Conservation (phyloP, 108 stramenopile genomes). For the Skeletonema tropicum region DNA sequence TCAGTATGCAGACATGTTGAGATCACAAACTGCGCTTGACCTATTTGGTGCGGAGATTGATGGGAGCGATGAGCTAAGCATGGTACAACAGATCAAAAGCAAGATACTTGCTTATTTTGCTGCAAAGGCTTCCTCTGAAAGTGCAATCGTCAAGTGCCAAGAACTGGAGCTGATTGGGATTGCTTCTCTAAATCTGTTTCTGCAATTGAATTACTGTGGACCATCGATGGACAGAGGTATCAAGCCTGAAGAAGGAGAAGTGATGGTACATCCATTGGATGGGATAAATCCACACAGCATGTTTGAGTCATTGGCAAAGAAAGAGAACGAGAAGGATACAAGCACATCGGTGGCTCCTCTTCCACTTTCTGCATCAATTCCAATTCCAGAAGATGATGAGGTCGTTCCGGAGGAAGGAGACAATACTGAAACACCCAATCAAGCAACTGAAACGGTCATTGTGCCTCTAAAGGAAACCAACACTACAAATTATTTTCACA, state of each 20-base stretch:
- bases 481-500: conserved; percentile 58
- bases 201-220: conserved; percentile 88
- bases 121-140: conserved; percentile 10
- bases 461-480: conserved; percentile 20
- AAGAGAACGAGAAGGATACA: conserved; percentile 15
- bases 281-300: conserved; percentile 74
- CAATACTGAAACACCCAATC: conserved; percentile 3
- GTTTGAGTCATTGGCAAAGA: conserved; percentile 42
- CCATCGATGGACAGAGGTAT: conserved; percentile 59
- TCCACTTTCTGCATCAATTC: not conserved
- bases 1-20: conserved; percentile 58
- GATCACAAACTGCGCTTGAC: conserved; percentile 33
- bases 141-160: conserved; percentile 32
- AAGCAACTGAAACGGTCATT: conserved; percentile 11
- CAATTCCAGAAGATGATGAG: conserved; percentile 13
- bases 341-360: not conserved
- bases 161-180: conserved; percentile 70
- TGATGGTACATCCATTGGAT: conserved; percentile 24
- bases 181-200: conserved; percentile 83
- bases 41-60: conserved; percentile 34
- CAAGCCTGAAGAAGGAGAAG: conserved; percentile 28
- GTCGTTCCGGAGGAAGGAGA: conserved; percentile 2
- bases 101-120: conserved; percentile 36
- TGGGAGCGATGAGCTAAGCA: conserved; percentile 7
- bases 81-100: conserved; percentile 48